Percentiles rank a stretch among this genome's conserved stretches.
These are phyloP conservation scores for Stevia rebaudiana DNA, from an alignment of 140 eudicot genomes.

Conservation along the genomic window DNA sequence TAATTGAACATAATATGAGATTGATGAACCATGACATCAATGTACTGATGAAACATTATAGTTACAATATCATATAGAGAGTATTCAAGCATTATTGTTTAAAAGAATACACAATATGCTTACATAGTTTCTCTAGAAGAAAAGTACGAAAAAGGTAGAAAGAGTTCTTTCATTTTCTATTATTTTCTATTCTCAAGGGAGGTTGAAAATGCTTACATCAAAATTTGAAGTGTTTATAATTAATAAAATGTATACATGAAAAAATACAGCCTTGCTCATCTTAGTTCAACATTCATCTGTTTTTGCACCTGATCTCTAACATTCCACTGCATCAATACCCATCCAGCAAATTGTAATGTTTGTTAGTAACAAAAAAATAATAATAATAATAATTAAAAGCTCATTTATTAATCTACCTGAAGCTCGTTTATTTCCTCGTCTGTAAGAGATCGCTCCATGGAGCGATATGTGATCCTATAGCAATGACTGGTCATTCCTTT, in stretches of 20 bases:
- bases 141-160: too few species aligned
- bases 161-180: too few species aligned
- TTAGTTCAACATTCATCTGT: constrained; percentile 65
- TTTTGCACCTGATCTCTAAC: constrained; percentile 76
- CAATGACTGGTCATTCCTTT: constrained; percentile 98
- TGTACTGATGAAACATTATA: too few species aligned
- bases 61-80: too few species aligned
- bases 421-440: constrained; percentile 77
- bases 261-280: constrained; percentile 32
- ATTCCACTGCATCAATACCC: constrained; percentile 55
- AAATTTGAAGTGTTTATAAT: background rate
- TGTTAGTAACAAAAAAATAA: background rate
- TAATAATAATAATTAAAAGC: background rate
- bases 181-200: too few species aligned
- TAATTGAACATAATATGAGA: too few species aligned
- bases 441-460: constrained; percentile 94
- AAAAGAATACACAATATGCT: too few species aligned
- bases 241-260: background rate
- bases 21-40: too few species aligned
- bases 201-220: background rate
- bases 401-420: constrained; percentile 44
- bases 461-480: constrained; percentile 77
- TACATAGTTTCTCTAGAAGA: too few species aligned
- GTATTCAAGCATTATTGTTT: too few species aligned
- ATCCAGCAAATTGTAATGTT: background rate